Evolutionary conservation across 805 yeast species (phyloP), one percentile per base, ranked within the genome.

Genomic region (Candida ascalaphidarum): DNA sequence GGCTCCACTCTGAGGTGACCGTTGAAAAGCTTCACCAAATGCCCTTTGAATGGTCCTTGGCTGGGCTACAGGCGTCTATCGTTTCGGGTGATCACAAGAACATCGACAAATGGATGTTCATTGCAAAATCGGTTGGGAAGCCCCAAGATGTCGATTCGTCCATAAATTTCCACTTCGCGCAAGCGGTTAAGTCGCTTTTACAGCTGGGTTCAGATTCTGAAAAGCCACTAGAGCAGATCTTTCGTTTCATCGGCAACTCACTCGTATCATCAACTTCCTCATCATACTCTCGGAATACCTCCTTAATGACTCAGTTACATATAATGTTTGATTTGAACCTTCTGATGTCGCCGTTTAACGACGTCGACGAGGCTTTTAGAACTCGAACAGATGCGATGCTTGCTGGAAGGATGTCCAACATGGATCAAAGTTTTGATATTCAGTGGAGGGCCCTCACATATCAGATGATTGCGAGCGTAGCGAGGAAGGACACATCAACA

Each of bases 11-110:
- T 3, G 49, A 42, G 23, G 33, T 55, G 4, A 46, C 52, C 23
- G 28, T 32, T 7, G 28, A 30, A 2, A 34, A 42, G 11, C 41
- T 46, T 10, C 24, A 30, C 11, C 27, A 26, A 1, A 50, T 67
- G 9, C 71, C 73, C 1, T 54, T 61, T 14, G 80, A 73, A 3
- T 77, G 83, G 78, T 54, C 77, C 3, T 55, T 68, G 33, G 66
- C 79, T 25, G 96, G 88, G 0, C 52, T 85, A 3, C 82, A 81
- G 34, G 80, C 95, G 0, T 72, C 95, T 0, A 72, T 84, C 41
- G 63, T 74, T 14, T 63, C 76, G 2, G 85, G 86, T 0, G 71
- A 74, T 22, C 40, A 68, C 21, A 46, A 48, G 0, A 62, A 65
- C 9, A 48, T 86, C 2, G 46, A 48, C 7, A 58, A 63, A 24